phyloP scores from a whole-genome alignment of 805 yeast genomes.

The Danielia oregonensis region DNA sequence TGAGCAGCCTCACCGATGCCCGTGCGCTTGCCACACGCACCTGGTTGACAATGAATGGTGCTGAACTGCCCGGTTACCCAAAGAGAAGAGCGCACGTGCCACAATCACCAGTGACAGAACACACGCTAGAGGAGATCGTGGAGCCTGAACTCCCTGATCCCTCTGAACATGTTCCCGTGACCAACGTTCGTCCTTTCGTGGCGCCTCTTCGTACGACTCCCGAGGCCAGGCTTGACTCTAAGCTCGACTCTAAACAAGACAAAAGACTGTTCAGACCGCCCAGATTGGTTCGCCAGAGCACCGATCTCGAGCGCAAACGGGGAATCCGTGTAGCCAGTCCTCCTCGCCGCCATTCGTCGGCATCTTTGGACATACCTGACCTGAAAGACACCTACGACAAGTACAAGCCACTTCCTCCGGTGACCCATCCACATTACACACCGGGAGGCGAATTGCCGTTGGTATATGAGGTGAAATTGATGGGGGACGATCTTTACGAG shows the following conservation, averaged over 20 bases:
- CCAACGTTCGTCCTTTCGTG: not conserved
- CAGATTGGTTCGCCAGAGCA: not conserved
- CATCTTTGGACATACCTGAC: conserved; percentile 5
- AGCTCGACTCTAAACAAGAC: too few relatives aligned
- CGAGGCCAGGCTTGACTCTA: too few relatives aligned
- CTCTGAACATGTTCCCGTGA: not conserved
- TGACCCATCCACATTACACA: not conserved
- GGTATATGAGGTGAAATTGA: conserved; percentile 31
- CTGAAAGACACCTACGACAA: not conserved
- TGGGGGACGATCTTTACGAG: conserved; percentile 14
- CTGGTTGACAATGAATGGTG: not conserved
- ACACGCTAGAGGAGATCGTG: not conserved
- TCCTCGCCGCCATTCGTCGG: conserved; percentile 5
- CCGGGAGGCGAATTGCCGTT: conserved; percentile 31
- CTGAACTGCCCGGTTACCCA: not conserved
- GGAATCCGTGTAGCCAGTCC: not conserved
- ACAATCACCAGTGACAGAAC: too few relatives aligned
- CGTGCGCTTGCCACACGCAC: not conserved
- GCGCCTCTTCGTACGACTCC: not conserved
- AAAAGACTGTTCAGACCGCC: not conserved
- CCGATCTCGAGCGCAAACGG: not conserved
- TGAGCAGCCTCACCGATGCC: not conserved
- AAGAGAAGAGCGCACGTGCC: too few relatives aligned
- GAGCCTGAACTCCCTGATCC: not conserved
- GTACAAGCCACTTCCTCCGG: conserved; percentile 1